Conservation (phyloP, 768 basidiomycete genomes). For the Suillus discolor region DNA sequence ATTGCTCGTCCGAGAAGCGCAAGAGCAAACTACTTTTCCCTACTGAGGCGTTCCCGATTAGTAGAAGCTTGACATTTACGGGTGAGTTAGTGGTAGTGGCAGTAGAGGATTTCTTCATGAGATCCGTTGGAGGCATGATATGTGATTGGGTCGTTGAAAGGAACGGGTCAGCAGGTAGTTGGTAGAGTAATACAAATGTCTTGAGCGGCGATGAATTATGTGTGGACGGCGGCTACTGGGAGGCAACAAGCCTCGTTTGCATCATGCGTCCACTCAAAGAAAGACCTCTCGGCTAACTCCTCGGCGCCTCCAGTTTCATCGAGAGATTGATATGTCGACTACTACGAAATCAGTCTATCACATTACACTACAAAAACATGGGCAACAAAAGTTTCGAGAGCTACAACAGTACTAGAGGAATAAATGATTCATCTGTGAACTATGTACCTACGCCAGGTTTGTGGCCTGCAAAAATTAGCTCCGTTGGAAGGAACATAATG, state of each 20-base stretch:
- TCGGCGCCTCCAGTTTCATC: background rate
- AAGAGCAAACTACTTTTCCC: slow-evolving; percentile 91
- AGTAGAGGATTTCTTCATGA: slow-evolving; percentile 28
- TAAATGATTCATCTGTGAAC: slow-evolving; percentile 2
- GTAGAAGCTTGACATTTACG: slow-evolving; percentile 79
- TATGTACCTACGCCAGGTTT: background rate
- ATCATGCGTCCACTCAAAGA: background rate
- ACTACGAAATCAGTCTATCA: background rate
- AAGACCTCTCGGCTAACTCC: slow-evolving; percentile 8
- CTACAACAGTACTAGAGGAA: slow-evolving; percentile 10
- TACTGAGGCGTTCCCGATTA: slow-evolving; percentile 89
- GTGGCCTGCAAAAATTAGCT: background rate
- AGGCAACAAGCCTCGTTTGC: slow-evolving; percentile 2
- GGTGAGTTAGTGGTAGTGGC: slow-evolving; percentile 26
- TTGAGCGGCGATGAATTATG: slow-evolving; percentile 11
- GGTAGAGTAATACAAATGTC: slow-evolving; percentile 16
- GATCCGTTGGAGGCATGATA: slow-evolving; percentile 10
- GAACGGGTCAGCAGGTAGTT: background rate
- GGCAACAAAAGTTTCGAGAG: slow-evolving; percentile 4
- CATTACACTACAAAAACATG: slow-evolving; percentile 7
- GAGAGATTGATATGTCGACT: too few species aligned
- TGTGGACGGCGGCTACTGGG: background rate
- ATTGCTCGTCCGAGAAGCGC: slow-evolving; percentile 96
- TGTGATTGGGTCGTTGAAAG: background rate
- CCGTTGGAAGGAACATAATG: slow-evolving; percentile 14